Conservation (phyloP, 164 flowering plant species). For the Saururus chinensis region DNA sequence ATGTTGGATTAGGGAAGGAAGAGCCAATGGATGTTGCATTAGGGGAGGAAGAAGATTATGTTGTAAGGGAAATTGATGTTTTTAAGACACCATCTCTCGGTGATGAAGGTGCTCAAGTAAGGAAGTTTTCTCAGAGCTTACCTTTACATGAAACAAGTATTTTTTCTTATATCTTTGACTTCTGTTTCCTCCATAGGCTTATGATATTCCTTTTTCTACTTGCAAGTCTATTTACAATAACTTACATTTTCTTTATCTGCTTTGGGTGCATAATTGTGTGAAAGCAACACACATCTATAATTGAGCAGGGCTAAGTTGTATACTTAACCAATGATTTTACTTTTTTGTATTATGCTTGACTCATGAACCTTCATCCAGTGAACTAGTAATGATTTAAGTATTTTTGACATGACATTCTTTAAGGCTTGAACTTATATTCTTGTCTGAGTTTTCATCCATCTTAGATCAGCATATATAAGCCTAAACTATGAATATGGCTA, state of each 20-base stretch:
- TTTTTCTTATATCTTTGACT: background rate
- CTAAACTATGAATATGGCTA: background rate
- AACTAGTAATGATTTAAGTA: too few relatives aligned
- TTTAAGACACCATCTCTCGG: background rate
- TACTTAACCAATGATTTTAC: too few relatives aligned
- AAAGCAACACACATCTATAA: too few relatives aligned
- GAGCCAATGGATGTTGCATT: constrained; percentile 1
- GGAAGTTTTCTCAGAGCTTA: background rate
- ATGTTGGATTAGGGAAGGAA: background rate
- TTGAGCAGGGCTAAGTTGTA: too few relatives aligned
- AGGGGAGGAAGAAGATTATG: constrained; percentile 1
- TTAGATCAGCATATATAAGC: background rate
- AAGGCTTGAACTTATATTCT: too few relatives aligned
- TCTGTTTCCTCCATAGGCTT: background rate
- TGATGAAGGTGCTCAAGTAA: constrained; percentile 1
- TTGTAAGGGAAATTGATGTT: constrained; percentile 4
- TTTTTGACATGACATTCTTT: too few relatives aligned
- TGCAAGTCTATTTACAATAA: background rate
- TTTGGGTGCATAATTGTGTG: too few relatives aligned
- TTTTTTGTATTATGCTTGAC: too few relatives aligned
- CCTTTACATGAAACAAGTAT: too few relatives aligned
- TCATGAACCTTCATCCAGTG: too few relatives aligned
- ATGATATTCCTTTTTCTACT: background rate
- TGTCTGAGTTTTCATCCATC: background rate
- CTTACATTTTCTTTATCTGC: background rate